Base-by-base conservation (phyloP, 805 yeast species). In the Metschnikowia lochheadii region DNA sequence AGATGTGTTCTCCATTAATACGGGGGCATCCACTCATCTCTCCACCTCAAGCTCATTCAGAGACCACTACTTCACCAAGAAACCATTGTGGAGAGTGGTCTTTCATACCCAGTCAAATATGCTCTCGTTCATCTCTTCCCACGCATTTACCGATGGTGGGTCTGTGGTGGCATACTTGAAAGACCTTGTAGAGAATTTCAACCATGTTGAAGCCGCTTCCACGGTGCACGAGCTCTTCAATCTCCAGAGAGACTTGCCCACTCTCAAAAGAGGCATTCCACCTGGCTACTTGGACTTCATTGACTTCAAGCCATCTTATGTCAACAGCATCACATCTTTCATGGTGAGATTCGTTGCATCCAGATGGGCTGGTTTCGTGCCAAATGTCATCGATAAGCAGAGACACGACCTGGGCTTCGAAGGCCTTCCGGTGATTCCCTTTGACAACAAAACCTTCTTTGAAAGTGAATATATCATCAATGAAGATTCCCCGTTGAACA, bases 121-220 rank as follows among this genome's bases (percentile, higher is more conserved):
- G 54, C 49, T 51, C 42, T 44, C 54, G 15, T 45, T 51, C 29
- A 38, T 48, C 18, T 41, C 48, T 18, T 44, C 54, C 6, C 54
- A 51, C 17, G 20, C 45, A 10, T 41, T 41, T 46, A 51, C 54
- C 7, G 54, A 51, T 31, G 54, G 51, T 1, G 54, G 54, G 14
- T 48, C 54, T 7, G 44, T 48, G 18, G 36, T 45, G 36, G 51
- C 54, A 3, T 51, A 48, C 26, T 31, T 51, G 20, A 48, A 51
- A 17, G 54, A 51, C 6, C 40, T 48, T 23, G 51, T 51, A 20
- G 54, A 51, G 32, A 40, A 37, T 3, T 43, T 48, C 31, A 48
- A 51, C 42, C 44, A 29, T 15, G 40, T 26, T 15, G 31, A 32
- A 7, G 23, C 29, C 10, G 20, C 36, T 18, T 18, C 18, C 17